Evolutionary conservation across 495 filamentous ascomycete species (phyloP), one percentile per base, ranked within the genome.

Genomic region (Penicillium alfredii): DNA sequence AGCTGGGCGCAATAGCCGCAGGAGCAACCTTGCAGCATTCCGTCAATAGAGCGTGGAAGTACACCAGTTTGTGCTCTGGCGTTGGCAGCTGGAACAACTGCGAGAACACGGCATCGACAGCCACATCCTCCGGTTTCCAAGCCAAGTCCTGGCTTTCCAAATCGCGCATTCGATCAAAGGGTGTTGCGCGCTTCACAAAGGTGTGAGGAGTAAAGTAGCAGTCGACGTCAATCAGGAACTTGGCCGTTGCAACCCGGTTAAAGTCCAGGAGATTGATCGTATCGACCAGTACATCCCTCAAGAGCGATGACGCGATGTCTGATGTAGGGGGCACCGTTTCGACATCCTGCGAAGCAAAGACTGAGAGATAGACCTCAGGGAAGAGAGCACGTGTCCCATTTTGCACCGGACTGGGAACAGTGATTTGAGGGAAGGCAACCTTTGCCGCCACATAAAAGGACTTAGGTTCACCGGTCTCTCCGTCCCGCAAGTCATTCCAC

Each of bases 71-170:
- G 64, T 97, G 92, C 60, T 92, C 85, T 1, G 92, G 80, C 9
- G 72, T 72, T 8, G 92, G 92, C 19, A 99, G 74, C 48, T 83
- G 82, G 55, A 93, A 88, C 10, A 99, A 64, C 61, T 95, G 90
- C 1, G 88, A 93, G 59, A 97, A 97, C 19, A 97, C 86, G 10
- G 90, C 90, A 63, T 99, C 92, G 8, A 99, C 87, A 8, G 87
- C 86, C 28, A 97, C 84, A 64, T 99, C 92, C 67, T 99, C 93
- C 0, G 92, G 88, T 60, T 99, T 99, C 93, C 93, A 99, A 0
- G 84, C 84, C 4, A 82, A 78, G 33, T 76, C 75, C 19, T 80
- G 82, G 0, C 39, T 42, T 8, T 56, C 41, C 8, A 87, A 65
- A 32, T 97, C 88, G 9, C 82, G 75, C 27, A 99, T 72, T 38